Base-by-base conservation (phyloP, 495 filamentous ascomycete species). In the Trichoderma reesei region DNA sequence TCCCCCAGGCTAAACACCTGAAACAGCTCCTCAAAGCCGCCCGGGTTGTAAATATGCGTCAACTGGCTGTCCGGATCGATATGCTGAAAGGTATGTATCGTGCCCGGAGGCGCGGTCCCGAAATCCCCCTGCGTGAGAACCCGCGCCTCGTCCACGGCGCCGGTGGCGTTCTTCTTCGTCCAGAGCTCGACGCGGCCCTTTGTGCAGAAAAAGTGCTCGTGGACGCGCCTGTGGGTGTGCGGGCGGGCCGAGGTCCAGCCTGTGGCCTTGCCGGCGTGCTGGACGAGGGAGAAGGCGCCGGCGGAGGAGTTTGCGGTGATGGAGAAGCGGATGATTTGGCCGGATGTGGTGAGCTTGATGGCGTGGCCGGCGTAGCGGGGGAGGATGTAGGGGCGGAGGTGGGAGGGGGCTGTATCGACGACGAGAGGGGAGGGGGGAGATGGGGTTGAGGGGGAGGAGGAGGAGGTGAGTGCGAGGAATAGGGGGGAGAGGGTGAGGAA, bases 291-390 rank as follows among this genome's bases (percentile, higher is more conserved):
- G 20, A 60, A 60, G 14, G 59, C 59, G 59, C 59, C 59, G 20
- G 6, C 59, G 20, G 18, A 26, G 6, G 59, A 62, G 60, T 62
- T 41, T 16, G 36, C 5, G 14, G 26, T 62, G 60, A 41, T 31
- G 36, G 60, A 62, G 36, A 62, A 62, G 8, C 60, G 60, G 36
- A 62, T 62, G 16, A 62, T 31, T 41, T 62, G 60, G 37, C 37
- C 37, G 9, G 60, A 41, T 3, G 9, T 14, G 13, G 26, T 41
- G 37, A 62, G 60, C n/a, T n/a, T 37, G 60, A 39, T 31, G 8
- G 31, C 60, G 5, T 62, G 31, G 31, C 60, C 60, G 2, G 9
- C 41, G 60, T 41, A 62, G 10, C 59, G 14, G 5, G 60, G 36
- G 60, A 41, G 13, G 8, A 62, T 31, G 16, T 62, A 62, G 31